Base-by-base conservation (phyloP, 495 filamentous ascomycete genomes). In the Emericellopsis terricola region DNA sequence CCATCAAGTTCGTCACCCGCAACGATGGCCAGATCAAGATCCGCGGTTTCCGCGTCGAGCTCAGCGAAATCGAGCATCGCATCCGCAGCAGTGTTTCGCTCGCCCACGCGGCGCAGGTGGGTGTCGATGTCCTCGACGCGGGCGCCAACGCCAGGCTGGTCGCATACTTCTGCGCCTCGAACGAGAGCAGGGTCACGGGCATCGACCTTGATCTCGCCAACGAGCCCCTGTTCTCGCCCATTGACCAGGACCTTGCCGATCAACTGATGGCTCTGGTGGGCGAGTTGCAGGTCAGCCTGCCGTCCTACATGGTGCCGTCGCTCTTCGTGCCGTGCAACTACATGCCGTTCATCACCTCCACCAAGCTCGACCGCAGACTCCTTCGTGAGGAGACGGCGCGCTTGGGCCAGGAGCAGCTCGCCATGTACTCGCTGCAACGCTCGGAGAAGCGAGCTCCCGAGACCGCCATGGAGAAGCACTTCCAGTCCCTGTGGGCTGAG, bases 241-340 rank as follows among this genome's bases (percentile, higher is more conserved):
- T 54, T 40, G 2, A 59, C 52, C 38, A 55, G 59, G 28, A 49
- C 53, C 16, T 53, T 55, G 8, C 44, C 58, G 16, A 33, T 18
- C 11, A 19, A 32, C 8, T 33, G 4, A 33, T 11, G 4, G 19
- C 42, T 45, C 15, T 47, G 46, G 10, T 45, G 60, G 35, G 53
- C 49, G 27, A 50, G 3, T 42, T 76, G 2, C 32, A 41, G 4
- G 37, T 39, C 4, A 15, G 31, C n/a, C 21, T 63, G 1, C 57
- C 59, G 6, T 17, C 41, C 3, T 64, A 68, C 42, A 75, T 76
- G 71, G 54, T 75, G 28, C 73, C 73, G 1, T 50, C 61, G 7
- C 47, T 64, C 0, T 76, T 64, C 45, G 59, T 76, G n/a, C n/a
- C n/a, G n/a, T n/a, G n/a, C n/a, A n/a, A n/a, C n/a, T n/a, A n/a